Percentiles rank a stretch among this genome's conserved stretches.
Conservation (phyloP, 208 protist genomes). For the Entamoeba histolytica region DNA sequence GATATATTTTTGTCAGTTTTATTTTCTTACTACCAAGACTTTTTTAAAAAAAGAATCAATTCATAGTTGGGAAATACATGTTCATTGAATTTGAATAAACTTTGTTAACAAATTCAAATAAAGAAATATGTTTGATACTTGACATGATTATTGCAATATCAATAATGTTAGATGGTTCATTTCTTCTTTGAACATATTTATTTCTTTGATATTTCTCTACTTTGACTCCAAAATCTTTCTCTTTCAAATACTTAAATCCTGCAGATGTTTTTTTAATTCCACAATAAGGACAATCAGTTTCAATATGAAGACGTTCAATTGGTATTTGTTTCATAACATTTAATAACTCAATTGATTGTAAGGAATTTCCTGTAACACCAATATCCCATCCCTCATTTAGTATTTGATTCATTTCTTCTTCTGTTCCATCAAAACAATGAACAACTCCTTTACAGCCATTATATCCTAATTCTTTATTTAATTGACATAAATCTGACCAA, state of each 20-base stretch:
- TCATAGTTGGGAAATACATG: not conserved
- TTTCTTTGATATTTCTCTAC: constrained; percentile 42
- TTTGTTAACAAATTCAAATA: not conserved
- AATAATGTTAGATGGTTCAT: constrained; percentile 44
- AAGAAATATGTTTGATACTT: not conserved
- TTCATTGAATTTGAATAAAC: not conserved
- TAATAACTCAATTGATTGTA: constrained; percentile 64
- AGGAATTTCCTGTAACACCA: constrained; percentile 60
- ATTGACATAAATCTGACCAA: constrained; percentile 47
- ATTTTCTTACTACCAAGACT: too few relatives aligned
- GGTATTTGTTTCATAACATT: constrained; percentile 51
- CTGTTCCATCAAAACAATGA: constrained; percentile 70
- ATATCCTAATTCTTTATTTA: constrained; percentile 31
- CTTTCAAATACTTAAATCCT: constrained; percentile 36
- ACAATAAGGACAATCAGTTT: constrained; percentile 55
- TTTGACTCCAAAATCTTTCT: constrained; percentile 24
- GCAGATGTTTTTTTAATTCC: constrained; percentile 65
- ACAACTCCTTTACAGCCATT: constrained; percentile 48
- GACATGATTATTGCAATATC: not conserved
- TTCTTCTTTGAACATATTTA: constrained; percentile 54
- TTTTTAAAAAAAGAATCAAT: too few relatives aligned
- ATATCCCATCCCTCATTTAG: constrained; percentile 60
- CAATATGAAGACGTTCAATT: constrained; percentile 57
- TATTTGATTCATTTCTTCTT: constrained; percentile 46
- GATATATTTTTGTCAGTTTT: too few relatives aligned